Evolutionary conservation across 129 eudicot species (phyloP), one percentile per base, ranked within the genome.

Genomic region (Flaveria linearis): DNA sequence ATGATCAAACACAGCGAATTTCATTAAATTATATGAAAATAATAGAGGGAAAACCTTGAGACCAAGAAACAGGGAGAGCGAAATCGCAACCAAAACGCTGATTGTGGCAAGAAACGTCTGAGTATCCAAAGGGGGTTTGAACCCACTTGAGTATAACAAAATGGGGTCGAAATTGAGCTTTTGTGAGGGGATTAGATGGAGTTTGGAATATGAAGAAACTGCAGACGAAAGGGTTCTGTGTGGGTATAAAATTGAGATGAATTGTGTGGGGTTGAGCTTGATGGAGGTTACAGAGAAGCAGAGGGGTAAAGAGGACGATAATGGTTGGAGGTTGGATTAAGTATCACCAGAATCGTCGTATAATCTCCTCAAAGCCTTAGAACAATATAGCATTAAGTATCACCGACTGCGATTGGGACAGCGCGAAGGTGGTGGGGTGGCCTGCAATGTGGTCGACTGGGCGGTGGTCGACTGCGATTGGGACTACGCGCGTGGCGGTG

Each of bases 21-120:
- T 57, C 26, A 20, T 30, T 2, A 70, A n/a, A 17, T 13, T 53
- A 16, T n/a, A 66, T 3, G 39, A 2, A 77, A 20, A 30, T 13
- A 3, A 43, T 1, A 0, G 15, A 51, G 13, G 57, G 17, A 45
- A 82, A 79, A 79, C 99, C 99, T 94, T 94, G 81, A 94, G 96
- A 42, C 99, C 99, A 67, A 94, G 93, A 85, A 91, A 78, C 65
- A 94, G 87, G 7, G 99, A 93, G 77, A 94, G 96, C 47, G 93
- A 80, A 85, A 94, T 89, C 15, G 99, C 97, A 53, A 76, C 90
- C 71, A 94, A 77, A 25, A 93, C 96, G 55, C 98, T 93, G 22
- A 85, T 83, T 28, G 93, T 90, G 47, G 82, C 91, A 60, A 94
- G 87, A 72, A 94, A 88, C 1, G 97, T 91, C 73, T 94, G 99